These are phyloP conservation scores for Mucor velutinosus DNA, from an alignment of 371 early-diverging fungal genomes.

Conservation along the genomic window DNA sequence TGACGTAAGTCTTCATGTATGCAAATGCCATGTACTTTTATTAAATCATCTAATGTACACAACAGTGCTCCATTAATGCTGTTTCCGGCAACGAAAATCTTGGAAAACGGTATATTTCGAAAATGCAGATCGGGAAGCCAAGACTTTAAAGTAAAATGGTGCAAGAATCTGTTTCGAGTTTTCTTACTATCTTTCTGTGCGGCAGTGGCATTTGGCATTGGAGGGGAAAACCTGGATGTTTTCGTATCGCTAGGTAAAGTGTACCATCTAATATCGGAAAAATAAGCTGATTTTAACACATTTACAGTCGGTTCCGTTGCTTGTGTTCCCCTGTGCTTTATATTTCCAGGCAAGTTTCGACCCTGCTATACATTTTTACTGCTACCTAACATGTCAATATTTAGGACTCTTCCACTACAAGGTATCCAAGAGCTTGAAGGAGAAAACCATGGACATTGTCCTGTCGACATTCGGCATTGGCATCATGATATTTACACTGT, in stretches of 20 bases:
- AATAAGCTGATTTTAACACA: background rate
- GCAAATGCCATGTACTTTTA: background rate
- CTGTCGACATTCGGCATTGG: conserved; percentile 56
- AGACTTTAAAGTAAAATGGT: conserved; percentile 57
- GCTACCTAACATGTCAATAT: background rate
- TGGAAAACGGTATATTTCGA: conserved; percentile 59
- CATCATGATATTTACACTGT: conserved; percentile 49
- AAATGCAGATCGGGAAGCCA: conserved; percentile 36
- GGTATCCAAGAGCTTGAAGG: conserved; percentile 33
- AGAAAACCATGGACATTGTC: conserved; percentile 33
- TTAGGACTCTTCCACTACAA: conserved; percentile 62
- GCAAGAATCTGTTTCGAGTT: conserved; percentile 66
- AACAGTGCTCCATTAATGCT: conserved; percentile 61
- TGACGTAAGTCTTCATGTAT: conserved; percentile 62
- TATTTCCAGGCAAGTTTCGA: conserved; percentile 54
- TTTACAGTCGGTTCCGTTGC: conserved; percentile 43
- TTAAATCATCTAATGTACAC: background rate
- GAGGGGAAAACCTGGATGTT: conserved; percentile 70
- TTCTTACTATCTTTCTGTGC: conserved; percentile 51
- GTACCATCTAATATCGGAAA: background rate
- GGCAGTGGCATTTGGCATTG: conserved; percentile 59
- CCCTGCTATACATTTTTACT: too few species aligned
- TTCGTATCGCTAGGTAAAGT: conserved; percentile 56
- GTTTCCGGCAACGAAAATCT: conserved; percentile 77
- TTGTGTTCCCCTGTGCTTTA: conserved; percentile 62